Base-by-base conservation (phyloP, 1,284 basidiomycete genomes). In the Neolentinus lepideus region DNA sequence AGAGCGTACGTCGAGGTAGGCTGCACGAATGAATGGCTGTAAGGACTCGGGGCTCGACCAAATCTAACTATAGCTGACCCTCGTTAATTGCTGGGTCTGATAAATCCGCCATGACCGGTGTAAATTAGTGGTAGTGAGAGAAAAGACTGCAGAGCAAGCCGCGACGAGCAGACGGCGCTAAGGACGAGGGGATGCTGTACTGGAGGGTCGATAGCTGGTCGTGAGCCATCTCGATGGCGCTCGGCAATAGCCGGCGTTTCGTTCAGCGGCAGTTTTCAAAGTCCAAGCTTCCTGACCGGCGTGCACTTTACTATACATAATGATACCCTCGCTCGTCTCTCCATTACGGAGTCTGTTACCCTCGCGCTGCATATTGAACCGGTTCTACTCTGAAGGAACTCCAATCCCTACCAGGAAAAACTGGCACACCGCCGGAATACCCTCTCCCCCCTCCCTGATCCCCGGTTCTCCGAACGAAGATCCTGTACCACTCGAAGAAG, bases 1-100 rank as follows among this genome's bases (percentile, higher is more conserved):
- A 57, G 76, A 79, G 63, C 92, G 85, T 56, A 95, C 88, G 65
- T 92, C 88, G 68, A 82, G 75, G 76, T 95, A 95, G 54, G 92
- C 93, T 95, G 66, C 47, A 57, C 27, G 60, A 45, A 53, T 29
- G 16, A 11, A 31, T 12, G 12, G 29, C 22, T 19, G 47, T 2
- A 52, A 47, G 14, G 36, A 3, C 29, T 25, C 22, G 54, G 50
- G 47, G 27, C 22, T 43, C 29, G 48, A 33, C 25, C 38, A 54
- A 16, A 55, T 52, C 51, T 53, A 25, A 54, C 48, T 51, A 33
- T 22, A n/a, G 60, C 77, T 61, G 61, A 92, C 92, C 92, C 76
- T 90, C 79, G 62, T 75, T 74, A 67, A 95, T 94, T 63, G 79
- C 77, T 54, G 83, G 75, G 74, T 92, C 88, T 60, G 84, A 82